A percentile compares a stretch with the other conserved stretches of the same genome.
These are phyloP conservation scores for Xylaria grammica DNA, from an alignment of 495 filamentous ascomycete species.

Conservation along the genomic window DNA sequence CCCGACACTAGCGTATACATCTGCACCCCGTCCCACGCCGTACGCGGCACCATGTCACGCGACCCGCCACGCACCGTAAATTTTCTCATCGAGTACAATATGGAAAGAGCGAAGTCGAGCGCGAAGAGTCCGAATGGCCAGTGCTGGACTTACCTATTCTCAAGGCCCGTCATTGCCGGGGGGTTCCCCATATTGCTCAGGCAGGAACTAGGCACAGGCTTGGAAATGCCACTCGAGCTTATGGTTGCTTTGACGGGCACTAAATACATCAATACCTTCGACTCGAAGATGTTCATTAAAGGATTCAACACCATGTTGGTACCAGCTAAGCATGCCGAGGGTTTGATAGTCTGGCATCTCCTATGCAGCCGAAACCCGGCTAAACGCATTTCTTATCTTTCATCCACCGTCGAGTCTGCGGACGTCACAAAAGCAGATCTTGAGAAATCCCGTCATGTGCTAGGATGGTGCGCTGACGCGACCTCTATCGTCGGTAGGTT, in stretches of 20 bases:
- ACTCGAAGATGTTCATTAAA: constrained; percentile 24
- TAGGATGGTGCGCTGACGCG: constrained; percentile 23
- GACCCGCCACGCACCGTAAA: neutral
- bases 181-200: constrained; percentile 22
- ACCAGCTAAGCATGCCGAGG: constrained; percentile 10
- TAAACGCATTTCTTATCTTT: constrained; percentile 22
- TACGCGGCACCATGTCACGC: neutral
- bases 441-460: constrained; percentile 14
- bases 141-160: constrained; percentile 23
- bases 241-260: constrained; percentile 21
- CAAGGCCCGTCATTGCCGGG: constrained; percentile 19
- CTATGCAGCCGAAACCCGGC: constrained; percentile 17
- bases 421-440: constrained; percentile 1
- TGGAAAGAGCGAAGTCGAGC: neutral
- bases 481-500: constrained; percentile 16
- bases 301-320: constrained; percentile 26
- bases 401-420: neutral
- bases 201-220: constrained; percentile 14
- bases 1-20: too few species aligned
- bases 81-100: neutral
- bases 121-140: neutral
- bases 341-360: constrained; percentile 27
- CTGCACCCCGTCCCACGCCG: constrained; percentile 7
- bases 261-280: constrained; percentile 16
- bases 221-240: constrained; percentile 27